Conservation (phyloP, 371 early-diverging fungal species). For the Mortierella sp. region DNA sequence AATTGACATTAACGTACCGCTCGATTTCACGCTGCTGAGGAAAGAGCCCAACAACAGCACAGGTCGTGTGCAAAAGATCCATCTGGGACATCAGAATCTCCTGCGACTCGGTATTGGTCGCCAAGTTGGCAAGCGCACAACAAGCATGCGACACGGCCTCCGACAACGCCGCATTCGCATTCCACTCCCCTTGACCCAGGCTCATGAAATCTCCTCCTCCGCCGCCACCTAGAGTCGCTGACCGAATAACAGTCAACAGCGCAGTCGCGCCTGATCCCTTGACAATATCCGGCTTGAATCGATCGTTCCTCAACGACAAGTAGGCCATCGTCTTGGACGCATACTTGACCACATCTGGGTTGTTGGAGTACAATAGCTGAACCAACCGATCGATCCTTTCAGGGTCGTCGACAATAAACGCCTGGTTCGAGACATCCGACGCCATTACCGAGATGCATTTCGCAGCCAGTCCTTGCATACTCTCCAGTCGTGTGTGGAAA, state of each 20-base stretch:
- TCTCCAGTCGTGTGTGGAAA: constrained; percentile 43
- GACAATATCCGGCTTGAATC: constrained; percentile 67
- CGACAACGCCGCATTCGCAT: constrained; percentile 20
- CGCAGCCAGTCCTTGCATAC: constrained; percentile 50
- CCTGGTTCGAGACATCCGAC: constrained; percentile 41
- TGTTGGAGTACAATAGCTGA: constrained; percentile 50
- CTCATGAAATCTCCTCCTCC: background rate
- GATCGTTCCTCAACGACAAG: constrained; percentile 70
- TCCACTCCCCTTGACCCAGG: background rate
- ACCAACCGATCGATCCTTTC: constrained; percentile 50
- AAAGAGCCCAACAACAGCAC: constrained; percentile 57
- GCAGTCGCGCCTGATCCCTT: constrained; percentile 64
- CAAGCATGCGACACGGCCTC: constrained; percentile 70
- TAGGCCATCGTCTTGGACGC: constrained; percentile 72
- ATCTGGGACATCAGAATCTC: constrained; percentile 65
- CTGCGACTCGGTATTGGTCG: constrained; percentile 74
- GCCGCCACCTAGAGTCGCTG: constrained; percentile 10
- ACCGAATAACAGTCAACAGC: constrained; percentile 51
- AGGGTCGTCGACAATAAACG: constrained; percentile 52
- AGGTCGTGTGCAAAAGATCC: constrained; percentile 61
- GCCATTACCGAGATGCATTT: constrained; percentile 46
- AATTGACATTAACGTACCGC: constrained; percentile 25
- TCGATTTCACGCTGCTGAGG: constrained; percentile 56
- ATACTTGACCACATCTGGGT: constrained; percentile 61
- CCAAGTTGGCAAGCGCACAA: constrained; percentile 75